Percentiles rank a stretch among this genome's conserved stretches.
These are phyloP conservation scores for Allantophomopsis lycopodina DNA, from an alignment of 2,329 filamentous ascomycete species.

Conservation along the genomic window DNA sequence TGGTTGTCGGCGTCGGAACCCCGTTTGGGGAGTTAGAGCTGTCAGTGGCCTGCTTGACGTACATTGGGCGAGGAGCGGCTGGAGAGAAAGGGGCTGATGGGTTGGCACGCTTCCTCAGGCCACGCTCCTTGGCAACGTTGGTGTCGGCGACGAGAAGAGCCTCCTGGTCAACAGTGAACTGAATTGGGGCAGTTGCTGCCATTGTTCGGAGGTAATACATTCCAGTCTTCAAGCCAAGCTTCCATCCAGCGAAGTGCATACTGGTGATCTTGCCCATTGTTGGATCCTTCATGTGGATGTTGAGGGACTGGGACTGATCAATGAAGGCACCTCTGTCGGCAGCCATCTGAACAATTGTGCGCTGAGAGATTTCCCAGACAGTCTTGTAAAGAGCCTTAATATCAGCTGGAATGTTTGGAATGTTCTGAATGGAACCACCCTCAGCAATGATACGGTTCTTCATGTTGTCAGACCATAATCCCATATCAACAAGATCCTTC, in stretches of 20 bases:
- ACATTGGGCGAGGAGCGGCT: conserved; percentile 54
- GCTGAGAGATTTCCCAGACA: conserved; percentile 97
- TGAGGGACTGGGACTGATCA: conserved; percentile 96
- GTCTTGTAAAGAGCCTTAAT: conserved; percentile 99
- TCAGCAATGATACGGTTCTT: conserved; percentile 99
- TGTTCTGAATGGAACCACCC: conserved; percentile 89
- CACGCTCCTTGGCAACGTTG: conserved; percentile 51
- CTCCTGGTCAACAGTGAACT: conserved; percentile 98
- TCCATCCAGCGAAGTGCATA: conserved; percentile 99
- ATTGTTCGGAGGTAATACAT: conserved; percentile 99
- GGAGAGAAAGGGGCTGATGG: conserved; percentile 36
- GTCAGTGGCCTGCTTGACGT: conserved; percentile 37
- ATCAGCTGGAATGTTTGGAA: conserved; percentile 90
- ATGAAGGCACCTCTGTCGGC: conserved; percentile 97
- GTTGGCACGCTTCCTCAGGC: conserved; percentile 56
- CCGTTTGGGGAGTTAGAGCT: conserved; percentile 33
- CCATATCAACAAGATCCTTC: conserved; percentile 95
- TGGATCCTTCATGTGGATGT: conserved; percentile 98
- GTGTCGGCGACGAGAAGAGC: conserved; percentile 79
- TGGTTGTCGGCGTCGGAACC: conserved; percentile 54
- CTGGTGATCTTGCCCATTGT: conserved; percentile 99
- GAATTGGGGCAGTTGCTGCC: conserved; percentile 91
- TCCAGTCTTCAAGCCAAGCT: conserved; percentile 96
- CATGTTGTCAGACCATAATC: conserved; percentile 98
- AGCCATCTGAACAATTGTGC: conserved; percentile 91